Conservation (phyloP, 768 basidiomycete species). For the Obba rivulosa region DNA sequence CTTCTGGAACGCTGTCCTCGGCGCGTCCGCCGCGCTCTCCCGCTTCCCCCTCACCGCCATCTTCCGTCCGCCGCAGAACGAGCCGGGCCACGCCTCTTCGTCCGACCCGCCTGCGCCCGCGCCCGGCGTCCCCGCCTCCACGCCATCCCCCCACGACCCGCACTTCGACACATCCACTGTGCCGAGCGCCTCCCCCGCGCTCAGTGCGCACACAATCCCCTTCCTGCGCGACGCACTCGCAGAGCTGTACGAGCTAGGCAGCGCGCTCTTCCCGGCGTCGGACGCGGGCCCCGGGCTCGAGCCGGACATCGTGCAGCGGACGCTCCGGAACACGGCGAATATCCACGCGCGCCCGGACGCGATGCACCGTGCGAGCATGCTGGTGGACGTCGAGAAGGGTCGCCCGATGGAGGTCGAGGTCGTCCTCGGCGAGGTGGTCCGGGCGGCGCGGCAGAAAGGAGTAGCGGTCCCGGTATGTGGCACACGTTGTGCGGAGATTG, state of each 20-base stretch:
- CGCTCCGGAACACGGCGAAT: slow-evolving; percentile 33
- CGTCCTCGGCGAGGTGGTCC: slow-evolving; percentile 56
- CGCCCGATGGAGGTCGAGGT: slow-evolving; percentile 64
- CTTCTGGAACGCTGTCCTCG: slow-evolving; percentile 57
- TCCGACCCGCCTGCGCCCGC: neutral
- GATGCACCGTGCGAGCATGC: slow-evolving; percentile 54
- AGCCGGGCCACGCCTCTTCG: slow-evolving; percentile 36
- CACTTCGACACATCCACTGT: slow-evolving; percentile 1
- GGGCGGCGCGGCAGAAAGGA: slow-evolving; percentile 39
- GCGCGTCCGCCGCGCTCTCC: slow-evolving; percentile 46
- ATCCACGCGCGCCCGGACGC: slow-evolving; percentile 39
- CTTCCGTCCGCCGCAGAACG: slow-evolving; percentile 41
- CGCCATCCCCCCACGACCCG: neutral
- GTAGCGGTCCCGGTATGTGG: slow-evolving; percentile 48
- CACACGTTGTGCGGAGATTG: neutral
- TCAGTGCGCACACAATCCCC: slow-evolving; percentile 41
- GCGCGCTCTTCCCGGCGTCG: slow-evolving; percentile 41
- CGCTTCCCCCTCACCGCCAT: slow-evolving; percentile 44
- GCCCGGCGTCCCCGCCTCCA: neutral
- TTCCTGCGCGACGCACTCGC: slow-evolving; percentile 38
- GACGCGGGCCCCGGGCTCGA: slow-evolving; percentile 43
- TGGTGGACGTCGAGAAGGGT: slow-evolving; percentile 49
- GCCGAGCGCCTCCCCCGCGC: slow-evolving; percentile 23
- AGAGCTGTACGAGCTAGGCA: slow-evolving; percentile 41
- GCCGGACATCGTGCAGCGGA: slow-evolving; percentile 33